Conservation (phyloP, 106 monocot species). For the Chionographis japonica region DNA sequence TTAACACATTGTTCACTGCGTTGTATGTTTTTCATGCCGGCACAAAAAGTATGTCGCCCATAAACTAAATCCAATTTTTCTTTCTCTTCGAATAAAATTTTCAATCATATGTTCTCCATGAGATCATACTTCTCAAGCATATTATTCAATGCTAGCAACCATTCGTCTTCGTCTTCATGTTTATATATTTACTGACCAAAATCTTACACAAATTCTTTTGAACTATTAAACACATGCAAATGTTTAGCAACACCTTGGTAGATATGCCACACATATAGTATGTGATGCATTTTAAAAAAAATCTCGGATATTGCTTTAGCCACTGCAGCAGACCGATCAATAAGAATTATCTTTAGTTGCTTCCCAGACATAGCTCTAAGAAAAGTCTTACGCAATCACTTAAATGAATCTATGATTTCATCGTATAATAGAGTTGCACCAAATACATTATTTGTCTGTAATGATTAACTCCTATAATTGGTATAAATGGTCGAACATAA, state of each 20-base stretch:
- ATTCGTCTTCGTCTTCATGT: constrained; percentile 64
- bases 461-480: constrained; percentile 64
- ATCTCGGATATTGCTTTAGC: constrained; percentile 30
- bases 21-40: constrained; percentile 38
- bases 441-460: constrained; percentile 54
- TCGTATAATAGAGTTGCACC: constrained; percentile 58
- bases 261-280: constrained; percentile 44
- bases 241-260: constrained; percentile 44
- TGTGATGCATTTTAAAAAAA: constrained; percentile 35
- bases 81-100: constrained; percentile 48
- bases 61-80: constrained; percentile 50
- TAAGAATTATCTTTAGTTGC: constrained; percentile 50
- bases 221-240: constrained; percentile 24
- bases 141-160: constrained; percentile 37
- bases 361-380: constrained; percentile 44
- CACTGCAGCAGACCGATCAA: constrained; percentile 28
- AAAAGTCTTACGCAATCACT: constrained; percentile 71
- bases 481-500: constrained; percentile 47
- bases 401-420: constrained; percentile 52
- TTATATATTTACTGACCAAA: constrained; percentile 49
- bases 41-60: constrained; percentile 43
- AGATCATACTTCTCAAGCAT: constrained; percentile 54
- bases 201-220: constrained; percentile 49
- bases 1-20: constrained; percentile 30
- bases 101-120: constrained; percentile 53